Conservation (phyloP, 208 protist genomes). For the Hexamita inflata region DNA sequence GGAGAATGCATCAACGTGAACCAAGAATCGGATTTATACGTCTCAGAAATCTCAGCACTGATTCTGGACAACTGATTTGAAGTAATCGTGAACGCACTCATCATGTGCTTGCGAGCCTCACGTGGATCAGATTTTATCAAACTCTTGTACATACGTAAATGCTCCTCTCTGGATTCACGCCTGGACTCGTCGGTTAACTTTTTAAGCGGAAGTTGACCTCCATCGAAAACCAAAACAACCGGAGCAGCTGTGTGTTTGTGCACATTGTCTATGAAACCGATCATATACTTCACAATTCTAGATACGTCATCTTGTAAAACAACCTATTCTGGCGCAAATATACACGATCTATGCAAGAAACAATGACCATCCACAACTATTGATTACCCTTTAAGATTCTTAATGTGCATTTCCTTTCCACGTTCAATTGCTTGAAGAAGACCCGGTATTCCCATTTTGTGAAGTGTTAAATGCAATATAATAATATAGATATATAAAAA, state of each 20-base stretch:
- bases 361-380: conserved; percentile 19
- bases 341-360: background rate
- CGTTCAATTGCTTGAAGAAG: background rate
- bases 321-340: background rate
- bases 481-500: too few relatives aligned
- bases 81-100: background rate
- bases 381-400: background rate
- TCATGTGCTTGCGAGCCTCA: background rate
- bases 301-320: background rate
- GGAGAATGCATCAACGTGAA: background rate
- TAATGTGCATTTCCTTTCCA: background rate
- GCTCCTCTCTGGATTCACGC: background rate
- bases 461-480: background rate
- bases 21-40: background rate
- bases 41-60: background rate
- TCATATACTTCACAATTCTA: background rate
- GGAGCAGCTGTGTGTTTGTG: background rate
- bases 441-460: conserved; percentile 2
- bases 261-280: background rate
- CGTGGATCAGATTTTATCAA: background rate
- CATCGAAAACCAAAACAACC: conserved; percentile 19
- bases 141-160: background rate
- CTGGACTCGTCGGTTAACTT: background rate
- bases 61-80: background rate
- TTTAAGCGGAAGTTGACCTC: conserved; percentile 8